phyloP scores from a whole-genome alignment of 164 flowering plant species.

The Vitis labrusca region DNA sequence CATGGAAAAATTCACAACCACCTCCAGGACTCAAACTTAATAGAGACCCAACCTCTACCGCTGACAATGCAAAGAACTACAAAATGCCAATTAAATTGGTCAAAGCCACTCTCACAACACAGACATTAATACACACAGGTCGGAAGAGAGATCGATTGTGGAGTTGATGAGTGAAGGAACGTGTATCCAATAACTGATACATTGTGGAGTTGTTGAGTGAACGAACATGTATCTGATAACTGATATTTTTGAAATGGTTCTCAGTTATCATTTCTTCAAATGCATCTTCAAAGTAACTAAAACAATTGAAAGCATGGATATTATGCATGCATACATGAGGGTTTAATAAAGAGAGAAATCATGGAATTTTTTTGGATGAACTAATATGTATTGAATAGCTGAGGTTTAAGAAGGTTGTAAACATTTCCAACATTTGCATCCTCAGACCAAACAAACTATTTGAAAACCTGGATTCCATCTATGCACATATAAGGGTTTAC shows the following conservation, averaged over 20 bases:
- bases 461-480: not conserved
- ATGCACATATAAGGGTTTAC: not conserved
- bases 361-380: not conserved
- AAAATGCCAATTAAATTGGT: slow-evolving; percentile 23
- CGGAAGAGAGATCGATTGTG: too few species aligned
- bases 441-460: not conserved
- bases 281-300: too few species aligned
- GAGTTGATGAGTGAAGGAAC: not conserved
- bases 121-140: too few species aligned
- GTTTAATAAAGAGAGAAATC: too few species aligned
- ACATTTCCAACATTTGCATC: not conserved
- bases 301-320: too few species aligned
- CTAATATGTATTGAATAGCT: not conserved
- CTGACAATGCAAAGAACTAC: slow-evolving; percentile 77
- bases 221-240: too few species aligned
- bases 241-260: too few species aligned
- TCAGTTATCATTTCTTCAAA: too few species aligned
- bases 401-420: not conserved
- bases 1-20: slow-evolving; percentile 90
- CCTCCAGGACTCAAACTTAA: slow-evolving; percentile 66
- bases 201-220: too few species aligned
- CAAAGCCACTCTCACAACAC: slow-evolving; percentile 1
- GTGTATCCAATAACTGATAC: too few species aligned
- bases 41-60: slow-evolving; percentile 82
- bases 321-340: too few species aligned